Base-by-base conservation (phyloP, 2,329 filamentous ascomycete genomes). In the Byssochlamys sp. region DNA sequence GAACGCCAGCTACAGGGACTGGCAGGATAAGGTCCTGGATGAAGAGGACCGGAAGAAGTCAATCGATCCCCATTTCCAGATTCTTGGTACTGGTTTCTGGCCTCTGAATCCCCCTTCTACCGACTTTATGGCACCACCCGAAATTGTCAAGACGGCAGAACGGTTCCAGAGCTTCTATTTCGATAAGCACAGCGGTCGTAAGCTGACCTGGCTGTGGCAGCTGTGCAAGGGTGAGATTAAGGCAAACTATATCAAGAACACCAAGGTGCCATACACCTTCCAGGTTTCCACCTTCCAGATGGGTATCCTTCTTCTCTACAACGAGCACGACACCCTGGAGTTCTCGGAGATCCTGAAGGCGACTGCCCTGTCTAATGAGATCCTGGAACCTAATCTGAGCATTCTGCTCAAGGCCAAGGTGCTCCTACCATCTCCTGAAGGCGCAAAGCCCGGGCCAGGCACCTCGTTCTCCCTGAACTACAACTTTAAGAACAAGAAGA, bases 211-310 rank as follows among this genome's bases (percentile, higher is more conserved):
- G 94, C 75, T 99, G 57, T 99, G 94, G 94, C 91, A 97, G 71
- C 79, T 99, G 55, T 97, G 91, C 81, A 99, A 97, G 78, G 94
- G 94, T 57, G 94, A 99, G 73, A 84, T 99, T 60, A 92, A 91
- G 73, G 89, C 91, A 39, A 92, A 91, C 68, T 99, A 96, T 74
- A 88, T 89, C 79, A 95, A 90, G 77, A 84, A 80, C 69, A 85
- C 84, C 67, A 97, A 96, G 78, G 90, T 91, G 1, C 90, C 92
- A 0, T 96, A 91, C 72, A 97, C 90, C 1, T 95, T 99, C 80
- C 91, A 96, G 72, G 95, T 99, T 10, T 97, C 92, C 1, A 91
- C 92, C 2, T 99, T 94, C 70, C 94, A 99, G 74, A 96, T 99
- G 91, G 92, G 91, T 0, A 91, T 99, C 58, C 80, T 99, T 28